Conservation (phyloP, 116 monocot species). For the Cymodocea nodosa region DNA sequence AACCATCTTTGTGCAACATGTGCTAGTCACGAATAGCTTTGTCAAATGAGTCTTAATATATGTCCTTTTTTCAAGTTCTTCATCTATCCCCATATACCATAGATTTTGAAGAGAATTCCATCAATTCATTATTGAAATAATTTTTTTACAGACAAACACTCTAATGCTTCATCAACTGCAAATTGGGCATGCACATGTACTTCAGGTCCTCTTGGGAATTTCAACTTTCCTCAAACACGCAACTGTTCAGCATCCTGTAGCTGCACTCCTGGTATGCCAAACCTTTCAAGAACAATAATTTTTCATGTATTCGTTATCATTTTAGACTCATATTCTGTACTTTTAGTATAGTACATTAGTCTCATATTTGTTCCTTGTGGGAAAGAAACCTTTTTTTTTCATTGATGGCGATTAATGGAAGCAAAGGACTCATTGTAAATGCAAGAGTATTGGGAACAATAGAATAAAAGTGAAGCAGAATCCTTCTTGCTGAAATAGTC, state of each 20-base stretch:
- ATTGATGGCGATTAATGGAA: slow-evolving; percentile 7
- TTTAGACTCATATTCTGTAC: neutral
- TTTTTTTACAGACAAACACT: slow-evolving; percentile 16
- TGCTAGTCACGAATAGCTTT: neutral
- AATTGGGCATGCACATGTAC: slow-evolving; percentile 59
- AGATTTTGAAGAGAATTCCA: neutral
- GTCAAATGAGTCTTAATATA: neutral
- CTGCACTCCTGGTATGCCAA: slow-evolving; percentile 49
- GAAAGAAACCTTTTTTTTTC: neutral
- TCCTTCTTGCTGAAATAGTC: too few relatives aligned
- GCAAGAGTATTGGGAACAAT: too few relatives aligned
- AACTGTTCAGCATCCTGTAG: slow-evolving; percentile 71
- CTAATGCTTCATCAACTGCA: slow-evolving; percentile 7
- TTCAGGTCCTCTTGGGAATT: slow-evolving; percentile 17
- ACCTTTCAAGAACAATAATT: neutral
- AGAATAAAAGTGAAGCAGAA: too few relatives aligned
- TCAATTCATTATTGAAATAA: neutral
- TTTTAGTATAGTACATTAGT: neutral
- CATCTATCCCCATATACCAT: neutral
- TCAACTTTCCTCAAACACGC: slow-evolving; percentile 18
- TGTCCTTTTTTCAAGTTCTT: neutral
- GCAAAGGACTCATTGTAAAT: neutral
- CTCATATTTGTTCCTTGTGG: neutral
- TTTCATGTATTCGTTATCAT: too few relatives aligned
- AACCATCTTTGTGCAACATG: neutral